Evolutionary conservation across 345 rosid species (phyloP), one percentile per base, ranked within the genome.

Genomic region (Acer campestre): DNA sequence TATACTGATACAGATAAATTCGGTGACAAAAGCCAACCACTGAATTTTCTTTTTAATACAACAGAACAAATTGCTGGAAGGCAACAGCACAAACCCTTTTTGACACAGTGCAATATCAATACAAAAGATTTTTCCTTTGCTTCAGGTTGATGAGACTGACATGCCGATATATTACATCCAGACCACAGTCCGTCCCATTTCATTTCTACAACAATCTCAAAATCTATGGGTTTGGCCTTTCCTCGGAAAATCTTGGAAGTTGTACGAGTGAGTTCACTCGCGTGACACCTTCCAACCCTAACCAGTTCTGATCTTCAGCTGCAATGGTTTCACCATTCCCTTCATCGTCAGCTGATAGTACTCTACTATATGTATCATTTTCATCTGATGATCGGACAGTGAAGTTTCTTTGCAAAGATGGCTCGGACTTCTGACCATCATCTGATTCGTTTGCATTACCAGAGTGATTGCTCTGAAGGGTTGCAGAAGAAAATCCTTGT

Each of bases 181-280:
- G 65, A 69, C 51, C 77, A 78, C 27, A 59, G 62, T 42, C 14
- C 76, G 62, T 75, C 66, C 73, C 74, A 25, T 72, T 74, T 42
- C 72, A 61, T 49, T 23, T 22, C 70, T 4, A 38, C n/a, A 46
- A 27, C 44, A 10, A 63, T 46, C 61, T 27, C 61, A 49, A 74
- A 78, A 42, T 63, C 75, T 78, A 92, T 40, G 88, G 80, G 79
- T 75, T 80, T 17, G 84, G 90, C 70, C 84, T 85, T 84, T 92
- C 97, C 81, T 78, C 95, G 0, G 93, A 91, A 85, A 97, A 97
- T 89, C 99, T 88, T 4, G 99, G 99, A 80, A 97, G 98, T 70
- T 94, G 98, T 75, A 97, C 98, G 7, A 97, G 94, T 3, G 99
- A 97, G 88, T 97, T 97, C 75, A 97, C 98, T 77, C 99, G 87